These are phyloP conservation scores for Camellia lanceoleosa DNA, from an alignment of 148 eudicot species.

Conservation along the genomic window DNA sequence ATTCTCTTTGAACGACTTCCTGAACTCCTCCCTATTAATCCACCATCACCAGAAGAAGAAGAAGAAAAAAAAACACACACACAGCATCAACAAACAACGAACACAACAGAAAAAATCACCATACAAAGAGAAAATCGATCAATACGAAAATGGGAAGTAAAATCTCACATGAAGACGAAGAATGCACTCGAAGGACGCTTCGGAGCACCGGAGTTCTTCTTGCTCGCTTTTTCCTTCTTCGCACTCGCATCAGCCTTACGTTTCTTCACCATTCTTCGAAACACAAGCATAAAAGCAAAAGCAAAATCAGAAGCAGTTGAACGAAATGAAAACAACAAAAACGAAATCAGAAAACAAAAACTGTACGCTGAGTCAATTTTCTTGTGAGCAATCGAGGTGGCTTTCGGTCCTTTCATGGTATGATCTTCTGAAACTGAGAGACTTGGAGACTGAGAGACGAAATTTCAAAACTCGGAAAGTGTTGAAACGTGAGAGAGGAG, in stretches of 20 bases:
- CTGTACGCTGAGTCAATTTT: constrained; percentile 12
- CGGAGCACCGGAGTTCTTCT: constrained; percentile 33
- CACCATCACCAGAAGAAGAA: background rate
- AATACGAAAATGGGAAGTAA: too few species aligned
- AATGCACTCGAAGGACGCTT: constrained; percentile 34
- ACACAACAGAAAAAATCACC: background rate
- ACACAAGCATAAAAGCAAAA: background rate
- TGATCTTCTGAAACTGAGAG: background rate
- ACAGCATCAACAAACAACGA: background rate
- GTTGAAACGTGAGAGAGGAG: background rate
- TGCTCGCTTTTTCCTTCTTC: constrained; percentile 16
- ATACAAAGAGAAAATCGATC: background rate
- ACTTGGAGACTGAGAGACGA: background rate
- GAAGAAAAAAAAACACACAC: background rate
- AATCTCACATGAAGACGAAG: constrained; percentile 33
- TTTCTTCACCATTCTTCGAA: constrained; percentile 22
- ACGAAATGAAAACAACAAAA: background rate
- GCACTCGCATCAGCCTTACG: constrained; percentile 8
- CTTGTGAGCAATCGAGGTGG: constrained; percentile 10
- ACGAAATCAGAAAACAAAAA: background rate
- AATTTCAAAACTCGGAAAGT: background rate
- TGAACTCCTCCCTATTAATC: constrained; percentile 34
- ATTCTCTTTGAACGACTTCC: constrained; percentile 36
- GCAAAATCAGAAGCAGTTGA: background rate
- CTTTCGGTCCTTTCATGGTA: constrained; percentile 15